phyloP scores from a whole-genome alignment of 2,329 filamentous ascomycete species.

The Chalaropsis thielavioides region DNA sequence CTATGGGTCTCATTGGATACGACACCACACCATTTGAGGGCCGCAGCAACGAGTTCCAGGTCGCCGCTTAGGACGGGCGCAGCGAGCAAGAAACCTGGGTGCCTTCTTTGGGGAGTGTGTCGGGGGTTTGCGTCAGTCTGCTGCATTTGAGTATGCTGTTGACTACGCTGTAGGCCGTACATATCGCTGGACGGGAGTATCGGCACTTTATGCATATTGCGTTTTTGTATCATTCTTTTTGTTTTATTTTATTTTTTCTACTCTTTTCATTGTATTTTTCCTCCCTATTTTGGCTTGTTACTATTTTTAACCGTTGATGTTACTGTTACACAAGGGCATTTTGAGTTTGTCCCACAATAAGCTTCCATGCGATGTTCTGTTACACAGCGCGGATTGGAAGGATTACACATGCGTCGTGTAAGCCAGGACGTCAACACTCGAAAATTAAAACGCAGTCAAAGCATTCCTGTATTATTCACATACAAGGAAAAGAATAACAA shows the following conservation, averaged over 20 bases:
- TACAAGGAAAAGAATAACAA: too few relatives aligned
- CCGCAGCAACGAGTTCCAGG: conserved; percentile 40
- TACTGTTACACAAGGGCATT: neutral
- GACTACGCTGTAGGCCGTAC: neutral
- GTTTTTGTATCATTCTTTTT: neutral
- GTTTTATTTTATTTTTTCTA: too few relatives aligned
- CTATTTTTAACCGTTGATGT: neutral
- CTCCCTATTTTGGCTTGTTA: too few relatives aligned
- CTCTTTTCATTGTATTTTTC: too few relatives aligned
- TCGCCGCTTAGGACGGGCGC: conserved; percentile 3
- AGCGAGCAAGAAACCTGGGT: neutral
- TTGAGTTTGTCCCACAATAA: neutral
- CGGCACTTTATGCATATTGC: neutral
- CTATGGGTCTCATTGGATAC: conserved; percentile 45
- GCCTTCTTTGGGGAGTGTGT: neutral
- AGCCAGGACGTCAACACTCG: neutral
- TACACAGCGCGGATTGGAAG: neutral
- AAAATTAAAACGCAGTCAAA: neutral
- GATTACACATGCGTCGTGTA: too few relatives aligned
- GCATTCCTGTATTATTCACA: too few relatives aligned
- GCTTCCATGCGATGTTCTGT: neutral
- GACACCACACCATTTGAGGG: conserved; percentile 57
- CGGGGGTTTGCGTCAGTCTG: neutral
- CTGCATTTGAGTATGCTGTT: neutral
- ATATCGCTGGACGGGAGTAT: neutral